Base-by-base conservation (phyloP, 192 early-diverging fungal genomes). In the Coemansia sp. region DNA sequence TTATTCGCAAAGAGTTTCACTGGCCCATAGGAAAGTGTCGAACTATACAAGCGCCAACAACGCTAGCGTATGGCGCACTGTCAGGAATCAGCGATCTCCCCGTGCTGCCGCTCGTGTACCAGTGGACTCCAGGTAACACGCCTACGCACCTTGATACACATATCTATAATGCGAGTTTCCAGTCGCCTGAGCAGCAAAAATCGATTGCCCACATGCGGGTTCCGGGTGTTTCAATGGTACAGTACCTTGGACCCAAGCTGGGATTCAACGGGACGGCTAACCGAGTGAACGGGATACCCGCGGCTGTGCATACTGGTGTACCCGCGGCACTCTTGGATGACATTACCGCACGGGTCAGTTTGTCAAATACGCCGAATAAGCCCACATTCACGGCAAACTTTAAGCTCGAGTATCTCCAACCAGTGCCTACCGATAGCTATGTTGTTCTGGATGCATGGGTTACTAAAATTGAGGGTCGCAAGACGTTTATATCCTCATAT, bases 381-480 rank as follows among this genome's bases (percentile, higher is more conserved):
- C 66, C 72, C 14, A 39, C 60, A 10, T 74, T 80, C 43, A 80
- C 77, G 8, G 77, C 77, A 2, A 80, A 74, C 41, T 67, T 80
- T 15, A 55, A 80, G 55, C 67, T 74, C 8, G 77, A 80, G 14
- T 74, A 74, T 54, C 12, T 65, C 24, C 27, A 12, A 22, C 54
- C 64, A 4, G 50, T 71, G 21, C 62, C 58, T 0, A 45, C 41
- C 12, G 68, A 55, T 12, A 41, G 65, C 35, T 67, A 67, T 60
- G 56, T 80, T 8, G 77, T 70, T 11, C 7, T 68, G 51, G 67
- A 80, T 49, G 71, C 72, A 2, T 80, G 77, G 77, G 21, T 71
- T n/a, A 80, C 72, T 10, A 29, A 48, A 15, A 62, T 65, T 0
- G 77, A 80, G 41, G 64, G 72, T 9, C 64, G 77, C 52, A 80